Evolutionary conservation across 139 green algal species (phyloP).

Genomic region (Penium margaritaceum): DNA sequence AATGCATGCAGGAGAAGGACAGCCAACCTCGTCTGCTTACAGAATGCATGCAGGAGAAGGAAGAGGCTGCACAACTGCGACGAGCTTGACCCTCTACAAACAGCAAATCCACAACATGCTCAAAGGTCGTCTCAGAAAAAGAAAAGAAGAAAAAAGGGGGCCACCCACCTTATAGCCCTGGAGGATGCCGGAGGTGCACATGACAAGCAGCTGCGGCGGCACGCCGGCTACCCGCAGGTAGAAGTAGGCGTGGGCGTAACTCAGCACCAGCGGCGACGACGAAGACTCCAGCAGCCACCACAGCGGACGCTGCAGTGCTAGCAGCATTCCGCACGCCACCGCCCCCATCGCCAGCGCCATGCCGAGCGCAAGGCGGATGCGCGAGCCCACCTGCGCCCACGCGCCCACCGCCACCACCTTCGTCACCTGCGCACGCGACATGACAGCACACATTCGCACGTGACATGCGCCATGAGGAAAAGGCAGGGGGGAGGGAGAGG

Average conservation of each 20-base stretch:
- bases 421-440: constrained; percentile 37
- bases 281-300: constrained; percentile 8
- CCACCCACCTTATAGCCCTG: constrained; percentile 56
- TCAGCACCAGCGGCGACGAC: constrained; percentile 24
- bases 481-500: not conserved
- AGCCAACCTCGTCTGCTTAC: no score
- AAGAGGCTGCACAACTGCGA: no score
- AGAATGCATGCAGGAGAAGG: no score
- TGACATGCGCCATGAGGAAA: no score
- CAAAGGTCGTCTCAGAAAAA: no score
- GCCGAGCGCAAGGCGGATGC: constrained; percentile 47
- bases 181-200: constrained; percentile 53
- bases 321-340: constrained; percentile 15
- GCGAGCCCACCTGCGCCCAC: constrained; percentile 43
- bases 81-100: no score
- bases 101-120: no score
- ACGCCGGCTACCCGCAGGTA: constrained; percentile 38
- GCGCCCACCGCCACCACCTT: constrained; percentile 44
- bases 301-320: constrained; percentile 42
- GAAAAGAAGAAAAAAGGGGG: no score
- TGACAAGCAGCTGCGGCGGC: constrained; percentile 54
- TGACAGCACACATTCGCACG: no score
- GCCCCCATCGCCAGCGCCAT: constrained; percentile 16
- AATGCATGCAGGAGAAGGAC: no score
- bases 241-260: constrained; percentile 47